Base-by-base conservation (phyloP, 805 yeast genomes). In the Metschnikowia orientalis region DNA sequence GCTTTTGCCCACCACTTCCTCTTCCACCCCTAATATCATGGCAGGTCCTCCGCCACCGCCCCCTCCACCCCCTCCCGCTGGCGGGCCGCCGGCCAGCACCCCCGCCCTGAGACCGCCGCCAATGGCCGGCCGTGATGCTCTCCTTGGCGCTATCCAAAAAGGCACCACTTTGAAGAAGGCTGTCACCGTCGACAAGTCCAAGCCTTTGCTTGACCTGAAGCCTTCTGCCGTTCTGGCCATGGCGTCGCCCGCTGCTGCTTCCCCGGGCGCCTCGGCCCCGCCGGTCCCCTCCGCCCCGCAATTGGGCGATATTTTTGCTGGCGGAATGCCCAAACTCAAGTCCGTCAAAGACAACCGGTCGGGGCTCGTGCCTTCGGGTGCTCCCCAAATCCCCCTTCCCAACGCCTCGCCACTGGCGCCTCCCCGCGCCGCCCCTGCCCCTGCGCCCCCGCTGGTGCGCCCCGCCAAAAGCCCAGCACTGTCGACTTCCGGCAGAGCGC, bases 131-230 rank as follows among this genome's bases (percentile, higher is more conserved):
- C 50, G 71, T 31, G 71, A 67, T 35, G 71, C 73, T 1, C 51
- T 90, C 32, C 66, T 90, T 16, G 86, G 92, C 18, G 95, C 85
- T 54, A 90, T 90, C 44, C 75, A 87, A 49, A 82, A 83, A 38
- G 73, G 71, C 3, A 51, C 61, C 38, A 51, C 41, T 26, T 48
- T 67, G 47, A 67, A 66, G 46, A 66, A 67, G 36, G 65, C 69
- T 1, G 59, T 56, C 28, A 67, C 71, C 2, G 64, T 66, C 13
- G 72, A 67, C 43, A 67, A 64, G 37, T 63, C 70, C 8, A 56
- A 41, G 73, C 97, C 41, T 61, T 73, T 59, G 79, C 75, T 66
- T 60, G 95, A 61, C 13, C 26, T 30, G 19, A 40, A 39, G 25
- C 15, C 36, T 5, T 21, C 44, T 6, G 26, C 31, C 5, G 15